phyloP scores from a whole-genome alignment of 116 monocot genomes.

The Thalassia testudinum region DNA sequence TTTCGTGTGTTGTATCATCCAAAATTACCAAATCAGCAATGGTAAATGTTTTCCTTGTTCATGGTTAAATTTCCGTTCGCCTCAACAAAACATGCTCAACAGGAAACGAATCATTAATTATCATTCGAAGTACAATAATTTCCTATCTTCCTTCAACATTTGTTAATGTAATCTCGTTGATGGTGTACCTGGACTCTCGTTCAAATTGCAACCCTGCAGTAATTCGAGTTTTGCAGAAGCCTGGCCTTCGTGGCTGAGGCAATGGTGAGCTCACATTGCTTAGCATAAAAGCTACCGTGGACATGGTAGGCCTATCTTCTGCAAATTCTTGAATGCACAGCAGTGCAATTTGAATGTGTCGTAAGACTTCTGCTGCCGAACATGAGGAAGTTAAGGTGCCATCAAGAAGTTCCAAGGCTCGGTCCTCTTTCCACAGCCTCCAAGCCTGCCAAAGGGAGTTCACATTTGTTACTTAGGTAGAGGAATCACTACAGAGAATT shows the following conservation, averaged over 20 bases:
- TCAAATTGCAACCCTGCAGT: background rate
- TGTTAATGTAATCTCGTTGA: background rate
- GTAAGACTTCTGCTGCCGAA: slow-evolving; percentile 6
- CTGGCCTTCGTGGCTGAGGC: slow-evolving; percentile 28
- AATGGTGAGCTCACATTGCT: slow-evolving; percentile 14
- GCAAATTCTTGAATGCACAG: slow-evolving; percentile 39
- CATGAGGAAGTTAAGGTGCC: background rate
- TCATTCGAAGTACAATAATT: too few species aligned
- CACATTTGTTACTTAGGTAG: too few species aligned
- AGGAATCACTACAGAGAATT: too few species aligned
- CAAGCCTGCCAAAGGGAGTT: slow-evolving; percentile 10
- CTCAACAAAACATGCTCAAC: too few species aligned
- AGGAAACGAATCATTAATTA: too few species aligned
- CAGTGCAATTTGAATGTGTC: slow-evolving; percentile 26
- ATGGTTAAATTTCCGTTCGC: too few species aligned
- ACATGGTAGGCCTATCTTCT: slow-evolving; percentile 35
- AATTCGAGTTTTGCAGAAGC: slow-evolving; percentile 1
- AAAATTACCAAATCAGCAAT: too few species aligned
- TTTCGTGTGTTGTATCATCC: too few species aligned
- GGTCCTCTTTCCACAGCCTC: slow-evolving; percentile 8
- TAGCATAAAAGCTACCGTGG: slow-evolving; percentile 23
- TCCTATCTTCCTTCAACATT: background rate
- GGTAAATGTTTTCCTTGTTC: too few species aligned
- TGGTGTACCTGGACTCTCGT: background rate
- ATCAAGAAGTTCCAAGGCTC: slow-evolving; percentile 4